Evolutionary conservation across 352 stramenopile genomes (phyloP), one percentile per base, ranked within the genome.

Genomic region (Phytophthora melonis): DNA sequence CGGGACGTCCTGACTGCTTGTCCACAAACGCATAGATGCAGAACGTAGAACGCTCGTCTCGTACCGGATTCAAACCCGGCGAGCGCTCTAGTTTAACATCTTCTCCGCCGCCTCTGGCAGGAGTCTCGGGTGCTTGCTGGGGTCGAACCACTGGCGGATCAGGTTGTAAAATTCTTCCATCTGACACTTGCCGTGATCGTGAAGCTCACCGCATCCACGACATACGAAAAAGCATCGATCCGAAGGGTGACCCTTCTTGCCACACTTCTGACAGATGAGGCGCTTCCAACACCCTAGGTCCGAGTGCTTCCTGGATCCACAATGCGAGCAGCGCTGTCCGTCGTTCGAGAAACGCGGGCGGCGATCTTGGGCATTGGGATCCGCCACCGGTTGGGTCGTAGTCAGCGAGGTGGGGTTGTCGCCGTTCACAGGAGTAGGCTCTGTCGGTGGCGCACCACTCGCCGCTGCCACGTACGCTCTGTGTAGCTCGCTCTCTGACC

Each of bases 1-100:
- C 41, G 8, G 8, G 58, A 47, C 56, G 16, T 47, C 23, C 1
- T n/a, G 49, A 23, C 23, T 5, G 41, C 19, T 58, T 32, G 25
- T 64, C 34, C 41, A 70, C 49, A 54, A 58, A 70, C 50, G 41
- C 52, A 52, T 63, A 62, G 39, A 68, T 68, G 62, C 36, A 55
- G 23, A 57, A 32, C 34, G 32, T 55, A 62, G 39, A 62, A 56
- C 52, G 53, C 61, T 61, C 61, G 59, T 25, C 59, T 53, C 45
- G 45, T 27, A 53, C 45, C 45, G 18, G 45, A 53, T 61, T 66
- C 32, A 47, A n/a, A 47, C 45, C 47, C n/a, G 47, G 49, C 59
- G 59, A 66, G 59, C 47, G 59, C 43, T 32, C 66, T 73, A 73
- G 41, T 74, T 74, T 74, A 74, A 65, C 41, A 54, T 43, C 59